Evolutionary conservation across 2,329 filamentous ascomycete genomes (phyloP), one percentile per base, ranked within the genome.

Genomic region (Rutstroemia sp.): DNA sequence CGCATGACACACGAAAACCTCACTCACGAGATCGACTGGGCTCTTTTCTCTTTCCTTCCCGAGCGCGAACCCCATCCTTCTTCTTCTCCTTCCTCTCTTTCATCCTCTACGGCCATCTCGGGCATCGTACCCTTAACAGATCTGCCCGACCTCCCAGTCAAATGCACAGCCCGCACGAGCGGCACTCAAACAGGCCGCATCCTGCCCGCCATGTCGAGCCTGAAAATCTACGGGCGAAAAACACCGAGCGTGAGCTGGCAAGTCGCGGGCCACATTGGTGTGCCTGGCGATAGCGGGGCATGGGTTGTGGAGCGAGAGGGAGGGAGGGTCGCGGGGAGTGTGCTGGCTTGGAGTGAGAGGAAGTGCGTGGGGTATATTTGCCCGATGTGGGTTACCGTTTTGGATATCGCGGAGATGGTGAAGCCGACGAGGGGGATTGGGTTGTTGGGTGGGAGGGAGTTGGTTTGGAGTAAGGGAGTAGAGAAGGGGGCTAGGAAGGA

Each of bases 21-120:
- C 23, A 77, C 89, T 5, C 92, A 96, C 69, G 92, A 97, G 71
- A 91, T 97, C 46, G 92, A 97, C 71, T 97, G 92, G 92, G 91
- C 92, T 0, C 75, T 97, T 2, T 91, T 97, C 64, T 83, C 88
- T 63, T 89, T 97, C 61, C 76, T 86, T 14, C 30, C 30, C 30
- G 9, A 34, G 9, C 30, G 30, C 30, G 74, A 85, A 14, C 88
- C 92, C 3, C 76, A 80, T 0, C 79, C 82, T 58, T 96, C 96
- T 64, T 72, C 81, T 10, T 86, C 96, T 21, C 82, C 82, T 8
- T 69, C 66, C 34, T 71, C 72, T 7, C 25, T 5, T 23, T 23
- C 23, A 23, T 23, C 23, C 49, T 75, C 69, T 62, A 65, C 82
- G 63, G 71, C 82, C 85, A 7, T 79, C 77, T 30, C 27, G 45